Base-by-base conservation (phyloP, 495 filamentous ascomycete species). In the Jackrogersella multiformis region DNA sequence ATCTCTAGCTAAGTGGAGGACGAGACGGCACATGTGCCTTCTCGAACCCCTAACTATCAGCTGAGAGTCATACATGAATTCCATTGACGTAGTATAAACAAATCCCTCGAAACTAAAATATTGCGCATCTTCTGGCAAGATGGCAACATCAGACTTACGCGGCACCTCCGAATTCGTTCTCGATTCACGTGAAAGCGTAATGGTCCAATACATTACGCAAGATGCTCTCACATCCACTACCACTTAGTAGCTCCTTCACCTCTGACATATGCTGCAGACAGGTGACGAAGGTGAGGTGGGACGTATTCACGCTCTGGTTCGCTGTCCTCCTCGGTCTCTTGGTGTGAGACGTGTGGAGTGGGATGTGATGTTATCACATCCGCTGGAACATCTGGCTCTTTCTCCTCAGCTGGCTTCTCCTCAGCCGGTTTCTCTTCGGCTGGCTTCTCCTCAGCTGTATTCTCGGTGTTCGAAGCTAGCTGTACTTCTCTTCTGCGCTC, bases 211-310 rank as follows among this genome's bases (percentile, higher is more conserved):
- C 34, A 36, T 12, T 12, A 36, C 10, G 12, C 34, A 9, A 6
- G 34, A 36, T 36, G 12, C 34, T 36, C 34, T 12, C 34, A 5
- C 2, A 12, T 36, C 12, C 10, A 9, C 34, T 36, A 10, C 34
- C 34, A 36, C 34, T n/a, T n/a, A n/a, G n/a, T n/a, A n/a, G 4
- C 13, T 18, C 2, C 8, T 1, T 15, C 13, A 42, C 34, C 34
- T 36, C 12, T 36, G 7, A 41, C n/a, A n/a, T n/a, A n/a, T n/a
- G n/a, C n/a, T n/a, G n/a, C n/a, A n/a, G n/a, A n/a, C n/a, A n/a
- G 34, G 4, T 56, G 41, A 20, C 70, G 73, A 30, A 56, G 18
- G 18, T 58, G 55, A 2, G 55, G 55, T 5, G 55, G 41, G 18
- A 58, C 13, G 26, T 21, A 35, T 9, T 3, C 0, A 12, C 20